Conservation (phyloP, 2,329 filamentous ascomycete genomes). For the Ceratocystis smalleyi region DNA sequence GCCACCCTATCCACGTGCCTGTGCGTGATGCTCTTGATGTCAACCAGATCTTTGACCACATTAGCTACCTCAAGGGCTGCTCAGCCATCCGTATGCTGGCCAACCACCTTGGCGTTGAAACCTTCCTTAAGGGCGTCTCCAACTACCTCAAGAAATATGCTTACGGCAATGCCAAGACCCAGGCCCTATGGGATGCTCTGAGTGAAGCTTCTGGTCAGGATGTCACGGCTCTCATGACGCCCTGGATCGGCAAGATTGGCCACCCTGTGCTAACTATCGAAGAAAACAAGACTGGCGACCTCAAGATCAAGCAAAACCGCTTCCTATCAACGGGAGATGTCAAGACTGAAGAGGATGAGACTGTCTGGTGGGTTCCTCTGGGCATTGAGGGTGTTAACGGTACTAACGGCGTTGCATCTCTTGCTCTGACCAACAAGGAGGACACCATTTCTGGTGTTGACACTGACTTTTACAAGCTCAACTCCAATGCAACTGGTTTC, state of each 20-base stretch:
- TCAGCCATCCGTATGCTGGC: constrained; percentile 95
- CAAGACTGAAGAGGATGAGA: constrained; percentile 77
- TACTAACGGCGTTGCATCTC: constrained; percentile 43
- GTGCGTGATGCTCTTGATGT: constrained; percentile 88
- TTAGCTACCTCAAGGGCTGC: constrained; percentile 92
- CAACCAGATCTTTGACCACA: constrained; percentile 94
- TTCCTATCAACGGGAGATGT: constrained; percentile 88
- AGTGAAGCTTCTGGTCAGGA: constrained; percentile 78
- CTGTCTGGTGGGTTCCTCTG: constrained; percentile 90
- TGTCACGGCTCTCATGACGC: constrained; percentile 73
- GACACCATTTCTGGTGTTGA: constrained; percentile 61
- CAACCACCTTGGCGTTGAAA: constrained; percentile 71
- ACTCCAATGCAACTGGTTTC: constrained; percentile 72
- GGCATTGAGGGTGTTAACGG: constrained; percentile 63
- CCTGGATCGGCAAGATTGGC: constrained; percentile 91
- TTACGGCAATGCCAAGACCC: constrained; percentile 81
- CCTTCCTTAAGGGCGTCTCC: constrained; percentile 78
- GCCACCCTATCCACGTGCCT: constrained; percentile 90
- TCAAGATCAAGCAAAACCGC: constrained; percentile 68
- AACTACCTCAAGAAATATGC: constrained; percentile 78
- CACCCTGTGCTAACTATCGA: constrained; percentile 79
- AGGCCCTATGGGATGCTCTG: constrained; percentile 78
- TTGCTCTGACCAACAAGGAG: constrained; percentile 60
- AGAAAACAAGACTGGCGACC: constrained; percentile 69
- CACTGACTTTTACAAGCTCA: constrained; percentile 81